Conservation (phyloP, 2,329 filamentous ascomycete species). For the Botrytis aclada region DNA sequence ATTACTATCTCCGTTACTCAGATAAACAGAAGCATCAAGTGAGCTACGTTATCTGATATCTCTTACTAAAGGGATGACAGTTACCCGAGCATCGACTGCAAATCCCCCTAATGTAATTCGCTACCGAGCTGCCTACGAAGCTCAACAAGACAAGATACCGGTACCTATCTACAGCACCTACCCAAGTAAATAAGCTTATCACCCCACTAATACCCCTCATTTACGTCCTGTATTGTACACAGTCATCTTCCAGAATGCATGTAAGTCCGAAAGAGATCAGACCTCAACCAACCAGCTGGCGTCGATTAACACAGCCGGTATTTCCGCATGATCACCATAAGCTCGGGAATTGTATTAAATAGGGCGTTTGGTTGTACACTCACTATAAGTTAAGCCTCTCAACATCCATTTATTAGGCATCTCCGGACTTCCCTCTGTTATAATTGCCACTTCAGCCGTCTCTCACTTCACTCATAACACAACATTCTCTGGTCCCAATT, state of each 20-base stretch:
- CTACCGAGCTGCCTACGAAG: neutral
- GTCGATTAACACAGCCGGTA: neutral
- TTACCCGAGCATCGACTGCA: neutral
- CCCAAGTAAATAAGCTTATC: neutral
- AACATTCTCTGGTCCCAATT: neutral
- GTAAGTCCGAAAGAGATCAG: neutral
- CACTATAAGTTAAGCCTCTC: neutral
- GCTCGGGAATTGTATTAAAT: neutral
- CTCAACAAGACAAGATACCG: neutral
- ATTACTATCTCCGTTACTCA: neutral
- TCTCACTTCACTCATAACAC: neutral
- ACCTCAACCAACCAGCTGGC: neutral
- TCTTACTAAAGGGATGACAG: neutral
- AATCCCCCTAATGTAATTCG: neutral
- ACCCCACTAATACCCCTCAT: conserved; percentile 8
- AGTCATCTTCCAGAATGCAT: neutral
- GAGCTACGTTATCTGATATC: neutral
- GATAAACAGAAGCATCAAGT: neutral
- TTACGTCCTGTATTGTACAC: neutral
- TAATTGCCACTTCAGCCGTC: neutral
- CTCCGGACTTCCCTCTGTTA: neutral
- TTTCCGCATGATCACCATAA: neutral
- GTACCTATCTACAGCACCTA: neutral
- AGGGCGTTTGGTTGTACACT: neutral
- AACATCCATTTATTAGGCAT: neutral